Evolutionary conservation across 2,329 filamentous ascomycete genomes (phyloP).

Genomic region (Cadophora malorum): DNA sequence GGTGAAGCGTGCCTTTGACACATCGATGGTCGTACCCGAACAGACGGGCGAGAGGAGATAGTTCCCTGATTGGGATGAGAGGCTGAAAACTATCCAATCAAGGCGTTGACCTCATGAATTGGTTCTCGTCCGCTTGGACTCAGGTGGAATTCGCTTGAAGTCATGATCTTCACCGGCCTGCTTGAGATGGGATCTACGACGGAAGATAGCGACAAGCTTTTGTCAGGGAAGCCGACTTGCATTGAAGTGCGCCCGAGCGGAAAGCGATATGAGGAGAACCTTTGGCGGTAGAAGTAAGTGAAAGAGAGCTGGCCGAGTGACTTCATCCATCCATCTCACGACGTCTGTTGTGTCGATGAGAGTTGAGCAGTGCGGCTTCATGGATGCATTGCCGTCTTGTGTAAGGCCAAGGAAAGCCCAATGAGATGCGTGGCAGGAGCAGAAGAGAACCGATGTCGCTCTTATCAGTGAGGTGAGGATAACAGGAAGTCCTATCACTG

Average conservation of each 20-base stretch:
- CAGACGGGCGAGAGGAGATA: background rate
- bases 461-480: background rate
- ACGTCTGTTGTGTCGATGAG: background rate
- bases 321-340: background rate
- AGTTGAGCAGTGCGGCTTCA: conserved; percentile 6
- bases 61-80: background rate
- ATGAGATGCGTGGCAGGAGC: background rate
- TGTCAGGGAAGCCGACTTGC: background rate
- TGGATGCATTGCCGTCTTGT: conserved; percentile 10
- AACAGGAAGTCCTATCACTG: background rate
- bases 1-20: conserved; percentile 18
- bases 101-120: conserved; percentile 10
- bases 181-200: background rate
- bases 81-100: background rate
- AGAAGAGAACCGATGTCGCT: background rate
- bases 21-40: conserved; percentile 14
- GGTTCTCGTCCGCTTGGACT: conserved; percentile 16
- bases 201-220: background rate
- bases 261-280: background rate
- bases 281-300: background rate
- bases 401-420: conserved; percentile 1
- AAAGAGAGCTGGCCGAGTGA: background rate
- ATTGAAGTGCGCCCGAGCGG: background rate
- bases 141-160: background rate
- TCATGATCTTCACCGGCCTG: background rate